A percentile compares a stretch with the other conserved stretches of the same genome.
Evolutionary conservation across 2,329 filamentous ascomycete species (phyloP).

Genomic region (Penicillium crustosum): DNA sequence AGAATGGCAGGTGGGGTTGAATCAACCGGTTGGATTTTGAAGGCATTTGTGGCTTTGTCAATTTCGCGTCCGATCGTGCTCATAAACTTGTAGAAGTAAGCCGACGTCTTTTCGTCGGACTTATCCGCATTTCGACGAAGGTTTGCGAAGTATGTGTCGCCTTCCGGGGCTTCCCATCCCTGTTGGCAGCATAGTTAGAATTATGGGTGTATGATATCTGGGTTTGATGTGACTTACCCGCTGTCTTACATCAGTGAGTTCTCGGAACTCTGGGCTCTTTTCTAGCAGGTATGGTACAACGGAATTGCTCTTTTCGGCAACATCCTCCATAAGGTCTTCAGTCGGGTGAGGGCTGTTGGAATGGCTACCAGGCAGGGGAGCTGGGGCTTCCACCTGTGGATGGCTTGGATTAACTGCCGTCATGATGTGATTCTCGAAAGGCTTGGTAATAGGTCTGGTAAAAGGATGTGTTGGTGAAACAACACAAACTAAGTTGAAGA

Average conservation of each 20-base stretch:
- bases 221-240: background rate
- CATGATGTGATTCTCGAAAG: background rate
- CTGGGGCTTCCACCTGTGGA: background rate
- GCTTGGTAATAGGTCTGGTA: background rate
- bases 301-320: background rate
- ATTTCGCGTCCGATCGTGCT: background rate
- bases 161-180: background rate
- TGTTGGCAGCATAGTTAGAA: background rate
- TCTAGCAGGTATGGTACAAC: background rate
- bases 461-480: background rate
- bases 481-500: background rate
- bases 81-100: background rate
- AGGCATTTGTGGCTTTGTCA: background rate
- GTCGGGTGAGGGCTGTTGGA: background rate
- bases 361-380: background rate
- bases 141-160: background rate
- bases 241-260: background rate
- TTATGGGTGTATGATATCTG: background rate
- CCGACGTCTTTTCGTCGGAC: background rate
- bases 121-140: background rate
- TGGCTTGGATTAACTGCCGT: background rate
- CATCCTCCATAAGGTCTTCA: background rate
- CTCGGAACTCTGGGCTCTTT: background rate
- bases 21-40: conserved; percentile 8
- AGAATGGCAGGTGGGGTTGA: conserved; percentile 38